phyloP scores from a whole-genome alignment of 176 grass and related monocot species.

The Oryza brachyantha region DNA sequence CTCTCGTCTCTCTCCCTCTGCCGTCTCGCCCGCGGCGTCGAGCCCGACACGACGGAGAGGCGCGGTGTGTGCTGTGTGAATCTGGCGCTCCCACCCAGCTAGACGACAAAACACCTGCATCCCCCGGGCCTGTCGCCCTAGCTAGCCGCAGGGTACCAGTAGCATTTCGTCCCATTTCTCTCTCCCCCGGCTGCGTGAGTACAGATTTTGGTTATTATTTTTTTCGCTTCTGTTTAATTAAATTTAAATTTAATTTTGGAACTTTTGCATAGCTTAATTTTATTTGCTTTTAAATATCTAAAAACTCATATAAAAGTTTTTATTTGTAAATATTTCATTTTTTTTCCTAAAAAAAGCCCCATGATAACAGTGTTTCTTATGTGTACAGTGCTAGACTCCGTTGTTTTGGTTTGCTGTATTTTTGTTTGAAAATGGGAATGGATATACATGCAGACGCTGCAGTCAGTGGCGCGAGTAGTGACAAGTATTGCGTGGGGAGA shows the following conservation, averaged over 20 bases:
- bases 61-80: background rate
- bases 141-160: background rate
- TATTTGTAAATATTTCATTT: too few relatives aligned
- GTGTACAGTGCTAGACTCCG: background rate
- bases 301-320: too few relatives aligned
- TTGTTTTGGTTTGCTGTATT: background rate
- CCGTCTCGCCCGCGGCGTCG: background rate
- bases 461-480: background rate
- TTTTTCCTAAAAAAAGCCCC: too few relatives aligned
- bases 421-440: constrained; percentile 2
- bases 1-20: constrained; percentile 33
- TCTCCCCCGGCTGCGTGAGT: background rate
- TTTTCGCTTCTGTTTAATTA: too few relatives aligned
- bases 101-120: constrained; percentile 34
- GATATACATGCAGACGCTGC: constrained; percentile 30
- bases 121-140: constrained; percentile 16
- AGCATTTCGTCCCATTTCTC: background rate
- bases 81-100: background rate
- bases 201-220: too few relatives aligned
- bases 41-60: constrained; percentile 23
- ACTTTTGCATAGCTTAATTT: too few relatives aligned
- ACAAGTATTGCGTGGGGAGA: constrained; percentile 3
- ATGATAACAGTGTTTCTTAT: too few relatives aligned
- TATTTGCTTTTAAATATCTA: too few relatives aligned
- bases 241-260: too few relatives aligned